Evolutionary conservation across 2,329 filamentous ascomycete species (phyloP).

Genomic region (Exophiala viscosa): DNA sequence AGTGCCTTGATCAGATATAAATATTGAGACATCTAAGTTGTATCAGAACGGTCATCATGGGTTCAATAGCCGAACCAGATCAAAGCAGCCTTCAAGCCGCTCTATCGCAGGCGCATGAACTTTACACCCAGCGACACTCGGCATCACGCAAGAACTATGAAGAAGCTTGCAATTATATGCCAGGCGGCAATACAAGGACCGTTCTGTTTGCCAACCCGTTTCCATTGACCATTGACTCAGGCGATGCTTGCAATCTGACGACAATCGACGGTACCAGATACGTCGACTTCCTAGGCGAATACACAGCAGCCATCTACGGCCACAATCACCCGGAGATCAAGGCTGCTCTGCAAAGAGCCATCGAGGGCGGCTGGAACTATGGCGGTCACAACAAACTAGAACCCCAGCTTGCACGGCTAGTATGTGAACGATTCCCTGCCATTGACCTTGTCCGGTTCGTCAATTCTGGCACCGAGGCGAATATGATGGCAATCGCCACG

Average conservation of each 20-base stretch:
- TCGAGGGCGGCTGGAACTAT: conserved; percentile 52
- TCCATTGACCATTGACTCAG: conserved; percentile 33
- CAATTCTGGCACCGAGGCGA: conserved; percentile 65
- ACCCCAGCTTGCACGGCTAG: conserved; percentile 47
- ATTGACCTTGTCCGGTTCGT: conserved; percentile 56
- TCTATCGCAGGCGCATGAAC: conserved; percentile 10
- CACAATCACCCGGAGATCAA: conserved; percentile 58
- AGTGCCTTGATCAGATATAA: background rate
- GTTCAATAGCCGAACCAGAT: conserved; percentile 11
- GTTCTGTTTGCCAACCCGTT: conserved; percentile 34
- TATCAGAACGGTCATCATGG: conserved; percentile 12
- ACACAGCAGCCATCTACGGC: conserved; percentile 63
- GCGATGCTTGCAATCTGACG: conserved; percentile 30
- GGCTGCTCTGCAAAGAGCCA: conserved; percentile 44
- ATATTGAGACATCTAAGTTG: background rate
- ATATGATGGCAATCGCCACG: conserved; percentile 56
- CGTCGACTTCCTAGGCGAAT: conserved; percentile 60
- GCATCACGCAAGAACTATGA: conserved; percentile 20
- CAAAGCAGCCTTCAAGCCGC: conserved; percentile 4
- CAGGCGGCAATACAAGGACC: conserved; percentile 35
- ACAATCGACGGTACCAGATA: conserved; percentile 41
- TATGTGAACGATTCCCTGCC: conserved; percentile 51
- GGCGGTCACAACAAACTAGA: conserved; percentile 55
- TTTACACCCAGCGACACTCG: conserved; percentile 13
- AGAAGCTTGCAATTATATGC: conserved; percentile 27